Evolutionary conservation across 164 flowering plant genomes (phyloP), one percentile per base, ranked within the genome.

Genomic region (Echeveria elegans): DNA sequence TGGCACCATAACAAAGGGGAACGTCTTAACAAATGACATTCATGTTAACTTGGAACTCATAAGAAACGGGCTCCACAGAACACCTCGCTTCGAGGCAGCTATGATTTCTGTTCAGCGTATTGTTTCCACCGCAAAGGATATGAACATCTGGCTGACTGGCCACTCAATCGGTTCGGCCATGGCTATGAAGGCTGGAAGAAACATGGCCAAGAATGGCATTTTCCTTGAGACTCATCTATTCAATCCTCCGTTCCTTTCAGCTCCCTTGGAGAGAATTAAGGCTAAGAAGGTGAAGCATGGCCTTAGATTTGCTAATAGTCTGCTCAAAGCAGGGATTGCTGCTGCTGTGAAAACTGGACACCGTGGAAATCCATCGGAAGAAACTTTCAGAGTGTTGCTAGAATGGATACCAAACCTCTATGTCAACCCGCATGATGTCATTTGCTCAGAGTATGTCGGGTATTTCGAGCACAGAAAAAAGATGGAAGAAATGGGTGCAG

Each of bases 151-250:
- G 97, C 71, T 95, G 32, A 77, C 94, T 30, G 99, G 99, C 34
- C 99, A 95, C 70, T 95, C 99, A 23, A 74, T 95, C 9, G 99
- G 99, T 48, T 72, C 99, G 28, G 88, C 96, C 61, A 78, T 95
- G 77, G 96, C 89, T 64, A 66, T 87, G 87, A 86, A 88, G 40
- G 89, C 90, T n/a, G 99, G 96, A 21, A 91, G 82, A 77, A 81
- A 75, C 29, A 87, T 91, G 96, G 99, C 88, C 8, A 82, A 77
- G 74, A 70, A 72, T 1, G 89, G 93, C 26, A 56, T 61, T 60
- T 83, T 74, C 63, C 77, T 91, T 18, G 85, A 89, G 38, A 59
- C 90, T 36, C 89, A 76, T 73, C 88, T 91, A 4, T 94, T 94
- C 70, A 94, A 94, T 69, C 93, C 99, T 15, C 99, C 99, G 0